Percentiles rank a stretch among this genome's conserved stretches.
phyloP scores from a whole-genome alignment of 768 basidiomycete species.

The Trichaptum fuscoviolaceum region DNA sequence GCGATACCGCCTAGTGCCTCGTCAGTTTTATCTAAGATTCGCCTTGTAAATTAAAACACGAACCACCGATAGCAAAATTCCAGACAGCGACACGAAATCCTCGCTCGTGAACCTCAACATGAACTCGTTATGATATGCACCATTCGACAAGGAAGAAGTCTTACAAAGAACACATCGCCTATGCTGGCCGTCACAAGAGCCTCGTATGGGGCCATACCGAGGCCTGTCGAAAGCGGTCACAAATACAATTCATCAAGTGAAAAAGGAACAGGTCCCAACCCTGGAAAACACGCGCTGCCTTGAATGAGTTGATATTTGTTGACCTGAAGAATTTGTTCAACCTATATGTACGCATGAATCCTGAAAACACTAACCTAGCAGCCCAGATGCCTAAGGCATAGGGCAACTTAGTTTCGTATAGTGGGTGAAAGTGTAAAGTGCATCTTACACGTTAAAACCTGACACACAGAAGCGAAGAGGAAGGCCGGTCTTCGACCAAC shows the following conservation, averaged over 20 bases:
- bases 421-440: neutral
- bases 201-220: slow-evolving; percentile 14
- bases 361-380: neutral
- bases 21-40: neutral
- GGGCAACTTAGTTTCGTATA: neutral
- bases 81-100: slow-evolving; percentile 39
- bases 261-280: slow-evolving; percentile 39
- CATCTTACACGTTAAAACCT: neutral
- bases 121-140: neutral
- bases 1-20: neutral
- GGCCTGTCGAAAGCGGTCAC: neutral
- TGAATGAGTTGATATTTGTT: slow-evolving; percentile 34
- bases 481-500: neutral
- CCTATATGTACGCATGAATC: neutral
- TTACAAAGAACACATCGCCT: slow-evolving; percentile 13
- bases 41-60: neutral
- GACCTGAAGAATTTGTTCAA: neutral
- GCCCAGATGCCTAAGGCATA: neutral
- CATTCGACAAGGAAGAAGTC: neutral
- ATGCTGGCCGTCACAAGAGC: slow-evolving; percentile 16
- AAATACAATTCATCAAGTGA: neutral
- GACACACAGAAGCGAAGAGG: neutral
- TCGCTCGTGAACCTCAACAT: slow-evolving; percentile 33
- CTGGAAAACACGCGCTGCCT: slow-evolving; percentile 39
- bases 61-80: slow-evolving; percentile 33